Percentiles rank a stretch among this genome's conserved stretches.
Evolutionary conservation across 2,329 filamentous ascomycete species (phyloP).

Genomic region (Aspergillus sclerotialis): DNA sequence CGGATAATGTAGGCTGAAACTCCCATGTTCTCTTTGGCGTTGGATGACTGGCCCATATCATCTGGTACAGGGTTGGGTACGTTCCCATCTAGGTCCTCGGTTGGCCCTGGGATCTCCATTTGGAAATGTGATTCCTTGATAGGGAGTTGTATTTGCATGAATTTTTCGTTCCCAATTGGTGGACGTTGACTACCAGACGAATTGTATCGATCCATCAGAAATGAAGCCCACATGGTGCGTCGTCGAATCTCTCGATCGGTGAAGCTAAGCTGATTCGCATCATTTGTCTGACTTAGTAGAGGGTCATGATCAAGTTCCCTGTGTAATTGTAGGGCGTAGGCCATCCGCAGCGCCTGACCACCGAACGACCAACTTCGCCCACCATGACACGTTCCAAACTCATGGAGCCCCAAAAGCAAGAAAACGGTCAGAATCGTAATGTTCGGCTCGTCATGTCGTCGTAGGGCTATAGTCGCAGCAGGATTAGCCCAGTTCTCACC

Average conservation of each 20-base stretch:
- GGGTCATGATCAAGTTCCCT: slow-evolving; percentile 83
- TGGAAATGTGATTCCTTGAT: slow-evolving; percentile 87
- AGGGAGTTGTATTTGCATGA: slow-evolving; percentile 80
- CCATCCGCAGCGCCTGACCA: slow-evolving; percentile 93
- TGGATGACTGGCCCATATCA: slow-evolving; percentile 57
- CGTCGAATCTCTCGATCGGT: slow-evolving; percentile 89
- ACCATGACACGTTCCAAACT: slow-evolving; percentile 95
- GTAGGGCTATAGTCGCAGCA: slow-evolving; percentile 79
- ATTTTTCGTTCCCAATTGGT: slow-evolving; percentile 83
- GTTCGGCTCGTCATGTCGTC: slow-evolving; percentile 88
- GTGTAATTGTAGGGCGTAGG: slow-evolving; percentile 89
- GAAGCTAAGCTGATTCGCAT: slow-evolving; percentile 65
- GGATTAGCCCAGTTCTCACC: slow-evolving; percentile 86
- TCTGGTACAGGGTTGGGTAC: slow-evolving; percentile 56
- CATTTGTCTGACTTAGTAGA: slow-evolving; percentile 50
- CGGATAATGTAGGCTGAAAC: slow-evolving; percentile 86
- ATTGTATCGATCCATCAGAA: slow-evolving; percentile 95
- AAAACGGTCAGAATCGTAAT: slow-evolving; percentile 92
- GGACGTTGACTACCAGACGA: slow-evolving; percentile 91
- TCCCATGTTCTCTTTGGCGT: slow-evolving; percentile 81
- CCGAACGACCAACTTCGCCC: slow-evolving; percentile 93
- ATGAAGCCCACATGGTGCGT: slow-evolving; percentile 97
- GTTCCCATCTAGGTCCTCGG: slow-evolving; percentile 71
- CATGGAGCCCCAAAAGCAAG: slow-evolving; percentile 80
- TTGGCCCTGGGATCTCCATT: slow-evolving; percentile 81